phyloP scores from a whole-genome alignment of 345 rosid species.

The Stellera chamaejasme region DNA sequence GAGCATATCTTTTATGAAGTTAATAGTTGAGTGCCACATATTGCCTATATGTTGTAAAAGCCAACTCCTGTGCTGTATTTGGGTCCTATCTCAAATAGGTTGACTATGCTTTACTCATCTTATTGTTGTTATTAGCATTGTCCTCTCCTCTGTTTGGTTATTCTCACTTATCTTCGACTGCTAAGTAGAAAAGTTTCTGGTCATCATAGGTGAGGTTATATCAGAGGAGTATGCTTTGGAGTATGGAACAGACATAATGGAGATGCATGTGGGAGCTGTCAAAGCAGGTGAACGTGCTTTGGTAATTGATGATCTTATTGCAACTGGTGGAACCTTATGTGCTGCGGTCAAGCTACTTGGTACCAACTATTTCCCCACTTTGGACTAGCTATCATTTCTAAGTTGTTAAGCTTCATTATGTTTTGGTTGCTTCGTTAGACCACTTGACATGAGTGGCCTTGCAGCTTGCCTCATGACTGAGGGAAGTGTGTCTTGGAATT shows the following conservation, averaged over 20 bases:
- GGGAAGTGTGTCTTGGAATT: not conserved
- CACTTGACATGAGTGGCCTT: not conserved
- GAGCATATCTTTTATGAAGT: too few relatives aligned
- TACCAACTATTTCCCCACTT: constrained; percentile 16
- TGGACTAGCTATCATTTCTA: not conserved
- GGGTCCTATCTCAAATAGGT: too few relatives aligned
- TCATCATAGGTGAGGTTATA: constrained; percentile 64
- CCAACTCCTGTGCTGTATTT: too few relatives aligned
- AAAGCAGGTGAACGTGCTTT: constrained; percentile 82
- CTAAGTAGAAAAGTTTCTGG: constrained; percentile 7
- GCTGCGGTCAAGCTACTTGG: constrained; percentile 97
- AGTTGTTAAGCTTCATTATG: constrained; percentile 3
- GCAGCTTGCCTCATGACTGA: not conserved
- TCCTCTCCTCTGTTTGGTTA: too few relatives aligned
- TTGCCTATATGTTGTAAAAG: too few relatives aligned
- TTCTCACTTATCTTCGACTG: too few relatives aligned
- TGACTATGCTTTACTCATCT: too few relatives aligned
- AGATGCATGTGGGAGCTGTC: constrained; percentile 98
- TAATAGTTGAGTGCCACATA: too few relatives aligned
- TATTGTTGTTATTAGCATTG: too few relatives aligned
- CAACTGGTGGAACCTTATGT: constrained; percentile 89
- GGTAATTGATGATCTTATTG: constrained; percentile 88
- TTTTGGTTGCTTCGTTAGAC: not conserved
- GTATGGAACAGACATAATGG: constrained; percentile 90
- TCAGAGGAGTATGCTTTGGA: constrained; percentile 91